Percentiles rank a stretch among this genome's conserved stretches.
phyloP scores from a whole-genome alignment of 352 stramenopile genomes.

The Saprolegnia parasitica region DNA sequence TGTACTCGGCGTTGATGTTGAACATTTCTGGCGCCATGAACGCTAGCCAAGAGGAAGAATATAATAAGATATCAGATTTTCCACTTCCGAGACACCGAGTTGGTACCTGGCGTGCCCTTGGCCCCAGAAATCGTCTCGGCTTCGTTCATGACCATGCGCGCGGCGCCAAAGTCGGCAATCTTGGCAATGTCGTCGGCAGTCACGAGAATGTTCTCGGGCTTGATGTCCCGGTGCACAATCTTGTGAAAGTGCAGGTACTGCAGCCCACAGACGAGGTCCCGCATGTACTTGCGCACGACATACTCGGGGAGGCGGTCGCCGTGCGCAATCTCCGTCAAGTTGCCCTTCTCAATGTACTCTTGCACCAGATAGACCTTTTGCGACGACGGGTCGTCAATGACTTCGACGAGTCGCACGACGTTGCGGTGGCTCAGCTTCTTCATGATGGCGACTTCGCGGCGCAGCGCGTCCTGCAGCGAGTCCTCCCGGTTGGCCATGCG shows the following conservation, averaged over 20 bases:
- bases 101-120: slow-evolving; percentile 59
- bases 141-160: slow-evolving; percentile 88
- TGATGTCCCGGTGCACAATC: slow-evolving; percentile 91
- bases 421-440: slow-evolving; percentile 93
- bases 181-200: slow-evolving; percentile 79
- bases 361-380: slow-evolving; percentile 95
- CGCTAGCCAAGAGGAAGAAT: slow-evolving; percentile 30
- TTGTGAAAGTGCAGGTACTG: slow-evolving; percentile 93
- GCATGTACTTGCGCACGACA: slow-evolving; percentile 80
- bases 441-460: slow-evolving; percentile 94
- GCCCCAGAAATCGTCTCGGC: slow-evolving; percentile 76
- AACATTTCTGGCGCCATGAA: slow-evolving; percentile 93
- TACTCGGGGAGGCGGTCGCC: slow-evolving; percentile 57
- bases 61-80: neutral
- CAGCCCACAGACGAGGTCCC: slow-evolving; percentile 83
- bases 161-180: slow-evolving; percentile 87
- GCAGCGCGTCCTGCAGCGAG: slow-evolving; percentile 73
- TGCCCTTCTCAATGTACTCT: slow-evolving; percentile 91
- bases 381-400: slow-evolving; percentile 91
- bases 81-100: neutral
- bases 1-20: slow-evolving; percentile 84
- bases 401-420: slow-evolving; percentile 91
- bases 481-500: slow-evolving; percentile 84
- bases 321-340: slow-evolving; percentile 86
- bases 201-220: slow-evolving; percentile 86